A percentile compares a stretch with the other conserved stretches of the same genome.
Conservation (phyloP, 345 rosid species). For the Ricinus communis region DNA sequence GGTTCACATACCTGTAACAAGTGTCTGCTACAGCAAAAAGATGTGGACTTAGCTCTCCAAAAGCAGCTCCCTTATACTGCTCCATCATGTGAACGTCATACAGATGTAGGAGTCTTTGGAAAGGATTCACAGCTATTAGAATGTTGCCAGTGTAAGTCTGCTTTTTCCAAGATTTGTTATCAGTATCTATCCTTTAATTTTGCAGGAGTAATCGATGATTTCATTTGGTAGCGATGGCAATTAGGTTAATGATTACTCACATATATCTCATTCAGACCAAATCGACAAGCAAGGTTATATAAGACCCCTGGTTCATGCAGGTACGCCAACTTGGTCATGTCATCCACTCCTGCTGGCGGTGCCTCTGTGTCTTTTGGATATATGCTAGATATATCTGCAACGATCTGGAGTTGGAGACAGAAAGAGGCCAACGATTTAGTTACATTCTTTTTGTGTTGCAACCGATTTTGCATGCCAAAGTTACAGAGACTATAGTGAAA, state of each 20-base stretch:
- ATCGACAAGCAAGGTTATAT: slow-evolving; percentile 56
- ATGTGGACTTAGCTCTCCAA: slow-evolving; percentile 66
- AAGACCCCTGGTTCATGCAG: slow-evolving; percentile 70
- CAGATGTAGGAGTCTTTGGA: slow-evolving; percentile 59
- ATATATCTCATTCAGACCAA: slow-evolving; percentile 53
- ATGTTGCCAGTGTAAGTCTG: slow-evolving; percentile 72
- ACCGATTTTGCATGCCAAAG: background rate
- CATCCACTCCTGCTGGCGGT: slow-evolving; percentile 61
- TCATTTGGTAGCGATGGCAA: background rate
- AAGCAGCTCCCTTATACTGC: slow-evolving; percentile 60
- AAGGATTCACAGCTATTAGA: slow-evolving; percentile 63
- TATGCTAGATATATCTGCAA: slow-evolving; percentile 45
- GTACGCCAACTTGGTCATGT: slow-evolving; percentile 68
- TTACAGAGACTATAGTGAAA: no score
- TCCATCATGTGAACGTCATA: slow-evolving; percentile 61
- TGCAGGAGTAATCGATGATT: background rate
- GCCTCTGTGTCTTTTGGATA: slow-evolving; percentile 64
- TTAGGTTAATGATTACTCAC: slow-evolving; percentile 36
- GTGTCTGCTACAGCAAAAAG: slow-evolving; percentile 65
- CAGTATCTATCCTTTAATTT: slow-evolving; percentile 17
- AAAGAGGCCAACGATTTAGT: slow-evolving; percentile 7
- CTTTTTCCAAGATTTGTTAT: slow-evolving; percentile 27
- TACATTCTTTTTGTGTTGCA: background rate
- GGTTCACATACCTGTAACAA: slow-evolving; percentile 45
- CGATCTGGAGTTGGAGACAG: slow-evolving; percentile 37